Conservation (phyloP, 495 filamentous ascomycete species). For the Aspergillus affinis region DNA sequence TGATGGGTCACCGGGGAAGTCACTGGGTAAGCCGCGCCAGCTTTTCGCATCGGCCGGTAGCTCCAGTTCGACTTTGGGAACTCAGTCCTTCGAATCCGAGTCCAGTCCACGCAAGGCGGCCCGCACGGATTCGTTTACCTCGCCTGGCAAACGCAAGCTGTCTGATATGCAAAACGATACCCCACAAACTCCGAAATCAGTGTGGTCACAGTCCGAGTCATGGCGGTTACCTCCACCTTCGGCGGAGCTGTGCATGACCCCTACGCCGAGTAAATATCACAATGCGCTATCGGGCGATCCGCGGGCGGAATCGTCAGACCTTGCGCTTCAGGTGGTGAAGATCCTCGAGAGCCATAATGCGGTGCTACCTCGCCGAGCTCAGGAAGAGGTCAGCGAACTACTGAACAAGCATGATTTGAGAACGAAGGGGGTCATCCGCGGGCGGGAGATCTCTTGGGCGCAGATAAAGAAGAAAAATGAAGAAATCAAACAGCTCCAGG, state of each 20-base stretch:
- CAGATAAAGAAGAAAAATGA: slow-evolving; percentile 62
- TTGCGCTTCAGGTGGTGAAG: slow-evolving; percentile 50
- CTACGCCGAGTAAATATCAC: slow-evolving; percentile 49
- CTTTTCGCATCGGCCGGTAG: slow-evolving; percentile 22
- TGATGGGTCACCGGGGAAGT: slow-evolving; percentile 5
- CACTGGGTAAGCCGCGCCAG: slow-evolving; percentile 18
- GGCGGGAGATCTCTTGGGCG: slow-evolving; percentile 60
- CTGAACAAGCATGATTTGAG: slow-evolving; percentile 58
- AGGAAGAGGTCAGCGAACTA: slow-evolving; percentile 42
- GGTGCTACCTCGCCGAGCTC: slow-evolving; percentile 38
- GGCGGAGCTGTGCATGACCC: slow-evolving; percentile 44
- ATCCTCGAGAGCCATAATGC: slow-evolving; percentile 52
- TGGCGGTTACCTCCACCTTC: slow-evolving; percentile 29
- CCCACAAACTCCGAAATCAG: slow-evolving; percentile 22
- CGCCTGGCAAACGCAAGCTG: slow-evolving; percentile 55
- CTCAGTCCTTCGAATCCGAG: neutral
- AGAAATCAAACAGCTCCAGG: slow-evolving; percentile 57
- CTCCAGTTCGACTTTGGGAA: slow-evolving; percentile 34
- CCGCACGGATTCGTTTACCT: slow-evolving; percentile 43
- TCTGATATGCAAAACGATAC: slow-evolving; percentile 32
- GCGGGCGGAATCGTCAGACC: slow-evolving; percentile 39
- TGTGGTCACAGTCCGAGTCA: slow-evolving; percentile 16
- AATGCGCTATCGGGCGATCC: slow-evolving; percentile 31
- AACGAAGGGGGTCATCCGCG: slow-evolving; percentile 56
- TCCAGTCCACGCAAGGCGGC: slow-evolving; percentile 35